These are phyloP conservation scores for Colletotrichum incanum DNA, from an alignment of 2,329 filamentous ascomycete species.

Conservation along the genomic window DNA sequence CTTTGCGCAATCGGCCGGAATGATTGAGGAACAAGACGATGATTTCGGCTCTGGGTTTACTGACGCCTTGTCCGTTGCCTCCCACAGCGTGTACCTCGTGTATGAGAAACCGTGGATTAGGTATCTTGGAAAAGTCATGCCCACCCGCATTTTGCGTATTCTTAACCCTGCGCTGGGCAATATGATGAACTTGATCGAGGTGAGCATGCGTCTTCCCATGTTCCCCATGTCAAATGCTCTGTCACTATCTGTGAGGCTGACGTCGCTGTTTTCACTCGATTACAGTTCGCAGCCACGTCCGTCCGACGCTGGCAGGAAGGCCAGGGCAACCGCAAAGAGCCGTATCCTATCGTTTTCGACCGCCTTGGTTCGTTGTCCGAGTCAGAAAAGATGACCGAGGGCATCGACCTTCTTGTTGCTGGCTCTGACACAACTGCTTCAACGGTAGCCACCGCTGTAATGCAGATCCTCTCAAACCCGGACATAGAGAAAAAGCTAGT, in stretches of 20 bases:
- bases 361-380: not conserved
- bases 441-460: not conserved
- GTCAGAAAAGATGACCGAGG: not conserved
- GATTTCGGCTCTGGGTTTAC: not conserved
- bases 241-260: not conserved
- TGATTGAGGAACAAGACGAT: conserved; percentile 2
- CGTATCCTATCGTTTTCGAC: conserved; percentile 8
- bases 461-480: conserved; percentile 10
- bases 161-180: not conserved
- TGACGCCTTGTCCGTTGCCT: not conserved
- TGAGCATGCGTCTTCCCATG: not conserved
- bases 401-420: conserved; percentile 12
- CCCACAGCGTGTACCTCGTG: not conserved
- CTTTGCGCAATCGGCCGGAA: conserved; percentile 1
- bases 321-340: not conserved
- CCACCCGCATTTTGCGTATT: not conserved
- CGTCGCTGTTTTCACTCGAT: not conserved
- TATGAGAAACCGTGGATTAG: not conserved
- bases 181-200: not conserved
- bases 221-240: too few species aligned
- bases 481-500: conserved; percentile 12
- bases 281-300: not conserved
- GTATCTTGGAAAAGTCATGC: not conserved
- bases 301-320: not conserved
- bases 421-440: conserved; percentile 17